These are phyloP conservation scores for Fusarium nurragi DNA, from an alignment of 2,329 filamentous ascomycete genomes.

Conservation along the genomic window DNA sequence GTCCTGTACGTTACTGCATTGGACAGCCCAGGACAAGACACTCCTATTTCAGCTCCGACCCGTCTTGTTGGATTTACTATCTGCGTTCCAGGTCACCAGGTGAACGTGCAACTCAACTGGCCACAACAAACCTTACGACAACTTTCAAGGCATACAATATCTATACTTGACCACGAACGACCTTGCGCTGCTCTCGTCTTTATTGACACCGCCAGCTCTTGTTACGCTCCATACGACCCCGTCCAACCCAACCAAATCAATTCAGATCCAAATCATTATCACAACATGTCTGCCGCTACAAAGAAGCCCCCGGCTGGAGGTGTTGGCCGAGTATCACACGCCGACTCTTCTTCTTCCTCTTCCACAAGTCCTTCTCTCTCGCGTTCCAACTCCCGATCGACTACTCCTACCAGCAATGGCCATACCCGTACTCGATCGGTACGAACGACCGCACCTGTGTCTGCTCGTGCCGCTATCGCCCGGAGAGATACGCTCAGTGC, in stretches of 20 bases:
- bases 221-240: slow-evolving; percentile 21
- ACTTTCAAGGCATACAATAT: slow-evolving; percentile 21
- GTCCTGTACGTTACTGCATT: slow-evolving; percentile 16
- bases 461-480: slow-evolving; percentile 75
- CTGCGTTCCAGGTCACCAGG: slow-evolving; percentile 40
- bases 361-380: slow-evolving; percentile 52
- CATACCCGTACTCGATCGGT: slow-evolving; percentile 70
- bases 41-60: slow-evolving; percentile 40
- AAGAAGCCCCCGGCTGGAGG: slow-evolving; percentile 63
- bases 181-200: slow-evolving; percentile 15
- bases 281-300: slow-evolving; percentile 61
- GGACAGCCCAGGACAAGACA: slow-evolving; percentile 12
- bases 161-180: slow-evolving; percentile 21
- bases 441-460: slow-evolving; percentile 72
- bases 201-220: slow-evolving; percentile 27
- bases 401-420: slow-evolving; percentile 52
- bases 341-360: slow-evolving; percentile 48
- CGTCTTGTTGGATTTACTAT: slow-evolving; percentile 35
- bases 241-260: slow-evolving; percentile 22
- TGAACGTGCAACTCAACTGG: slow-evolving; percentile 36
- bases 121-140: slow-evolving; percentile 25
- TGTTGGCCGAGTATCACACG: slow-evolving; percentile 57
- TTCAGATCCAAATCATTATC: slow-evolving; percentile 4
- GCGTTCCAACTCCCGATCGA: slow-evolving; percentile 55
- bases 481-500: slow-evolving; percentile 64